A percentile compares a stretch with the other conserved stretches of the same genome.
These are phyloP conservation scores for Ajuga chamaepitys DNA, from an alignment of 257 asterid genomes.

Conservation along the genomic window DNA sequence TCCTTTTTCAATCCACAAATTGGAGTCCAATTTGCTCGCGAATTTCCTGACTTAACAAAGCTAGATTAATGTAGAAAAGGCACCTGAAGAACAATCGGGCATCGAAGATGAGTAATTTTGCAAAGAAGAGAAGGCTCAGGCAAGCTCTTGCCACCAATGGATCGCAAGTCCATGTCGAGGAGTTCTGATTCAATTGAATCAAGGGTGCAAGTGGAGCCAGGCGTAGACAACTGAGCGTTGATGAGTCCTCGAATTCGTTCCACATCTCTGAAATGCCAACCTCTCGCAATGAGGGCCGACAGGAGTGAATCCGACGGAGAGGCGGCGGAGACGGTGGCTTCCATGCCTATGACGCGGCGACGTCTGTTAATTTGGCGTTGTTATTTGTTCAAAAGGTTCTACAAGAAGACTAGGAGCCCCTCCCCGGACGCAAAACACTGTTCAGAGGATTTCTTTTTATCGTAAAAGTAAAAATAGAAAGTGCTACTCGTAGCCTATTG, in stretches of 20 bases:
- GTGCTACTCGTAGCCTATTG: no score
- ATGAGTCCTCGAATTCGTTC: slow-evolving; percentile 38
- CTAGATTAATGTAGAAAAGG: not conserved
- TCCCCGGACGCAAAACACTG: no score
- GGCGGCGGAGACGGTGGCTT: slow-evolving; percentile 22
- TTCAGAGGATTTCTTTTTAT: no score
- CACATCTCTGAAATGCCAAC: slow-evolving; percentile 57
- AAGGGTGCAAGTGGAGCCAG: slow-evolving; percentile 26
- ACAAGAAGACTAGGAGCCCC: no score
- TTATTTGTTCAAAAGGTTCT: not conserved
- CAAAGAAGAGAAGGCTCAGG: slow-evolving; percentile 53
- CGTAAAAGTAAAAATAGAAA: no score
- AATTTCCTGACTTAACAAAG: not conserved
- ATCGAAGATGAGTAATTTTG: slow-evolving; percentile 49
- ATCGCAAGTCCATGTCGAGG: slow-evolving; percentile 58
- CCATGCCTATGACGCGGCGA: slow-evolving; percentile 29
- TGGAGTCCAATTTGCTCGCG: not conserved
- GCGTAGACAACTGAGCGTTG: slow-evolving; percentile 24
- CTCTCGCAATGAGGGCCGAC: slow-evolving; percentile 45
- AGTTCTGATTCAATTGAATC: slow-evolving; percentile 64
- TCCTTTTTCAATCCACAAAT: not conserved
- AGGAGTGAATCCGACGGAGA: slow-evolving; percentile 34
- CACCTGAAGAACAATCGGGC: slow-evolving; percentile 79
- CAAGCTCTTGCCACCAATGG: slow-evolving; percentile 64
- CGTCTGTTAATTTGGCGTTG: not conserved